Evolutionary conservation across 352 stramenopile genomes (phyloP), one percentile per base, ranked within the genome.

Genomic region (Globisporangium rhizosaccharum): DNA sequence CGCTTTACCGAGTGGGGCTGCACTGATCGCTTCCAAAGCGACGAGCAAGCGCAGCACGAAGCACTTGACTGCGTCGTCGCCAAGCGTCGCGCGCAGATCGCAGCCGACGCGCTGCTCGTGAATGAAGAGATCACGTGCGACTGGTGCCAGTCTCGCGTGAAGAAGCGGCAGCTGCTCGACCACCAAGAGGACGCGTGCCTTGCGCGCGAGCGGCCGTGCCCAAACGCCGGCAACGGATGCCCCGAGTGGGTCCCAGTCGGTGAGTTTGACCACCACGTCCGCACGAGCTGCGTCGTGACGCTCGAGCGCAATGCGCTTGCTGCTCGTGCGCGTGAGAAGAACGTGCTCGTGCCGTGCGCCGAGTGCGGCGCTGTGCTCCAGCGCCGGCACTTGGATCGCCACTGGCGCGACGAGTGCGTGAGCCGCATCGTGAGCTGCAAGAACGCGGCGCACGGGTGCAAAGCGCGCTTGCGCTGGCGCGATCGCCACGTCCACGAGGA

Each of bases 101-200:
- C 65, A 11, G 69, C 65, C 2, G 70, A 79, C 2, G 66, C 83
- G 1, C 52, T 61, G 37, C 60, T 62, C 7, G 73, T 88, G 36
- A 90, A 90, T 42, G 73, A 87, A 33, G 51, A 76, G 41, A 75
- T 61, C 14, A 48, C 62, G 17, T 90, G 83, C 45, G 83, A 90
- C 18, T 92, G 83, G 83, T 90, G 82, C 44, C 56, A 75, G 17
- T 61, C 79, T 51, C 56, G 9, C 8, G 75, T 90, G 7, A 83
- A 85, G 51, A 89, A 92, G 65, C 77, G 80, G 0, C 70, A 78
- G 14, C 48, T 92, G 20, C 63, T 88, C 3, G 75, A 90, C 53
- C 83, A 92, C 63, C 82, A 92, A 53, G 80, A 92, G 71, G 79
- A 92, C n/a, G 73, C 85, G 37, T 92, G 83, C 49, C 59, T 59